Percentiles rank a stretch among this genome's conserved stretches.
These are phyloP conservation scores for Salix koriyanagi DNA, from an alignment of 345 rosid genomes.

Conservation along the genomic window DNA sequence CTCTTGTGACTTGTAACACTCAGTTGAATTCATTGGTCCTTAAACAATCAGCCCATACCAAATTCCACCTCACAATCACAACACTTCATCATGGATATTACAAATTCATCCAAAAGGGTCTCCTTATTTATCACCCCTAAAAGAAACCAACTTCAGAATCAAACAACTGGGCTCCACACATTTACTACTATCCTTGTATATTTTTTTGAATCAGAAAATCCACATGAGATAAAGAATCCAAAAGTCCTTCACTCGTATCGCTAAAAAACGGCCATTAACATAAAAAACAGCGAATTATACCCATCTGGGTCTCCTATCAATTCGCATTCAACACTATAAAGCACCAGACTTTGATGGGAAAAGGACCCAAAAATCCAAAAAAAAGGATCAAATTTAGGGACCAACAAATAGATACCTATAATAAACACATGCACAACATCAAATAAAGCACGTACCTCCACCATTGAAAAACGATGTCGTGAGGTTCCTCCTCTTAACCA, in stretches of 20 bases:
- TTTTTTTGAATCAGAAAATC: neutral
- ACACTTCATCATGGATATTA: neutral
- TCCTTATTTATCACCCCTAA: neutral
- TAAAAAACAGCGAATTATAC: neutral
- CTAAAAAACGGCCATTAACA: neutral
- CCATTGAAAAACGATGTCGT: constrained; percentile 38
- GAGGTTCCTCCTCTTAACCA: constrained; percentile 32
- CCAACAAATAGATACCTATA: neutral
- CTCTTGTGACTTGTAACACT: neutral
- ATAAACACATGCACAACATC: neutral
- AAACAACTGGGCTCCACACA: neutral
- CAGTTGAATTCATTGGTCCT: neutral
- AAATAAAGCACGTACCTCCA: constrained; percentile 30
- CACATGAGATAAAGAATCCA: neutral
- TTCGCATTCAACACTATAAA: neutral
- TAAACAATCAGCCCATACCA: neutral
- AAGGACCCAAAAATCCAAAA: neutral
- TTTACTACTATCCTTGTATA: neutral
- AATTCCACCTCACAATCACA: neutral
- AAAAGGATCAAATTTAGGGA: neutral
- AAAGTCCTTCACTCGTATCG: neutral
- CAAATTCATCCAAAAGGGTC: neutral
- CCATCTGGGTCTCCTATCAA: neutral
- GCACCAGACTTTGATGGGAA: neutral
- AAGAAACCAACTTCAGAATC: neutral